Conservation (phyloP, 2,329 filamentous ascomycete species). For the Ophiostoma angusticollis region DNA sequence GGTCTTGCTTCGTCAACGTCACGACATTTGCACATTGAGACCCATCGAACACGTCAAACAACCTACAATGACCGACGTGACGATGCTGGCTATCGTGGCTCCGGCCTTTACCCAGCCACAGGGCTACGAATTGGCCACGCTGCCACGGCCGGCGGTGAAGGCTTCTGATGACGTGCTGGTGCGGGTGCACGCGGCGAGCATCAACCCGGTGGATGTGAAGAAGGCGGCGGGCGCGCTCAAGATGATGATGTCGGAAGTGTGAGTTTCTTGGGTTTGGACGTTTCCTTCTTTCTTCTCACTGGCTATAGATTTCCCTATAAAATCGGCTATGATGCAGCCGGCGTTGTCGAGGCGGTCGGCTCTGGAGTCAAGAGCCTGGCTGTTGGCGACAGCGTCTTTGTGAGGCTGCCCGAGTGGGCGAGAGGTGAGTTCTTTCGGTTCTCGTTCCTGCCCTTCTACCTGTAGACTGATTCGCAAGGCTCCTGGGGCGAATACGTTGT, state of each 20-base stretch:
- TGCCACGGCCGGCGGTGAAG: constrained; percentile 19
- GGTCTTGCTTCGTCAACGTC: too few relatives aligned
- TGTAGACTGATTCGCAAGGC: neutral
- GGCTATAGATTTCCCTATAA: constrained; percentile 3
- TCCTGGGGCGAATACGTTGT: constrained; percentile 2
- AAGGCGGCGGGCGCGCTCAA: constrained; percentile 18
- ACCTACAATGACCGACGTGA: too few relatives aligned
- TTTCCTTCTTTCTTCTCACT: too few relatives aligned
- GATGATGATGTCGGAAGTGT: neutral
- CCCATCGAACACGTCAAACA: too few relatives aligned
- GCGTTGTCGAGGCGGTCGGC: constrained; percentile 21
- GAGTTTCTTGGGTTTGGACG: too few relatives aligned
- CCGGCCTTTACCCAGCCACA: neutral
- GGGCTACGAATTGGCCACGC: neutral
- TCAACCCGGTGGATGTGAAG: constrained; percentile 25
- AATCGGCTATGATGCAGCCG: constrained; percentile 19
- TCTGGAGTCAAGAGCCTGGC: constrained; percentile 18
- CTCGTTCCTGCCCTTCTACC: neutral
- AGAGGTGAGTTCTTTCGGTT: too few relatives aligned
- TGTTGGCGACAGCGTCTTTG: constrained; percentile 23
- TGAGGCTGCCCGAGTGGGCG: constrained; percentile 20
- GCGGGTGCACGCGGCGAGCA: constrained; percentile 24
- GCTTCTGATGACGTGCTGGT: constrained; percentile 31
- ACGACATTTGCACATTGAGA: too few relatives aligned
- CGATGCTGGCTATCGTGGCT: constrained; percentile 1